Evolutionary conservation across 495 filamentous ascomycete species (phyloP).

Genomic region (Aspergillus leporis): DNA sequence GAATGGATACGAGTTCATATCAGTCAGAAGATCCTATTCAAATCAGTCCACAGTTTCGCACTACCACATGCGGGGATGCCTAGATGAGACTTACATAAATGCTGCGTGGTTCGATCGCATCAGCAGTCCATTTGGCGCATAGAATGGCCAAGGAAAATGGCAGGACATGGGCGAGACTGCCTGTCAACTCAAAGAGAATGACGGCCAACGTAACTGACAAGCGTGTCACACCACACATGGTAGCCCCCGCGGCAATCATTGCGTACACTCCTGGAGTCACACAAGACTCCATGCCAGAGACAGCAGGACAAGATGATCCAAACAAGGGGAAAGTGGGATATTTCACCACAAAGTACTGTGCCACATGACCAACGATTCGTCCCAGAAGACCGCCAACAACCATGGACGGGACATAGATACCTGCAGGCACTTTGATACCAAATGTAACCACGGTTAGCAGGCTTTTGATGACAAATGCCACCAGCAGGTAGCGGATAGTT

Average conservation of each 20-base stretch:
- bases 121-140: slow-evolving; percentile 96
- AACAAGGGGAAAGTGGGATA: slow-evolving; percentile 74
- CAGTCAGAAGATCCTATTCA: slow-evolving; percentile 78
- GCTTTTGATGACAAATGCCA: slow-evolving; percentile 88
- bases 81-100: slow-evolving; percentile 69
- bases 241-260: slow-evolving; percentile 89
- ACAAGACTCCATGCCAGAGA: slow-evolving; percentile 73
- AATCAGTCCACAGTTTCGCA: slow-evolving; percentile 21
- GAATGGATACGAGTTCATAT: slow-evolving; percentile 96
- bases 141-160: slow-evolving; percentile 92
- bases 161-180: slow-evolving; percentile 89
- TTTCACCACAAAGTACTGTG: slow-evolving; percentile 78
- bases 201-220: slow-evolving; percentile 93
- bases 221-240: slow-evolving; percentile 96
- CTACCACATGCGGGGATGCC: background rate
- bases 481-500: slow-evolving; percentile 65
- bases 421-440: slow-evolving; percentile 92
- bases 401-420: slow-evolving; percentile 98
- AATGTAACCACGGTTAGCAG: slow-evolving; percentile 86
- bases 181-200: slow-evolving; percentile 94
- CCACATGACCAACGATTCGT: slow-evolving; percentile 79
- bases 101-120: slow-evolving; percentile 89
- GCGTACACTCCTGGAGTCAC: slow-evolving; percentile 96
- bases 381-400: slow-evolving; percentile 94
- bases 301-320: slow-evolving; percentile 63